phyloP scores from a whole-genome alignment of 371 early-diverging fungal genomes.

The Nematocida ironsii region DNA sequence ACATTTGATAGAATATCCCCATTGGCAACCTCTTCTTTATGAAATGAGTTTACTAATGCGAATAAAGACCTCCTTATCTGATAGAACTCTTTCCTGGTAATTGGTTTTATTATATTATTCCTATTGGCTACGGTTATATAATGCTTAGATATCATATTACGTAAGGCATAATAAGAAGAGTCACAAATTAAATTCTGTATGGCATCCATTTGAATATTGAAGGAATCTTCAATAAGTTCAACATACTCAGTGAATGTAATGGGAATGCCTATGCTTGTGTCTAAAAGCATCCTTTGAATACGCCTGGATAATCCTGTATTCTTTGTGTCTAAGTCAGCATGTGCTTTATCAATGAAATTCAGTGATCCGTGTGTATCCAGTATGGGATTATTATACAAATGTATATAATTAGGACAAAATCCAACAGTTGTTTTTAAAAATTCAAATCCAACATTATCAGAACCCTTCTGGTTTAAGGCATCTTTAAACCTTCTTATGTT shows the following conservation, averaged over 20 bases:
- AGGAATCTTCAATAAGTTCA: neutral
- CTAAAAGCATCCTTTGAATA: neutral
- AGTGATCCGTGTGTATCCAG: neutral
- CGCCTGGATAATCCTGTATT: neutral
- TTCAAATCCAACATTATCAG: neutral
- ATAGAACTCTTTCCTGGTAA: neutral
- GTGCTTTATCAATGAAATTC: neutral
- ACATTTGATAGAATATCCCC: neutral
- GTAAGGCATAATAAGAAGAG: neutral
- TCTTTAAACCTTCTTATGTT: slow-evolving; percentile 11
- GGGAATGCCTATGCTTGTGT: neutral
- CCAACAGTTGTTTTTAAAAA: neutral
- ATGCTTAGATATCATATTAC: neutral
- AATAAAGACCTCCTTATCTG: neutral
- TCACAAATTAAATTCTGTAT: neutral
- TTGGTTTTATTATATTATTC: neutral
- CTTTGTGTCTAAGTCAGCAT: neutral
- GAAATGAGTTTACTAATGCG: neutral
- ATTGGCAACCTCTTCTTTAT: neutral
- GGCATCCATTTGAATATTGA: neutral
- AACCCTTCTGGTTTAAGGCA: neutral
- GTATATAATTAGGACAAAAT: neutral
- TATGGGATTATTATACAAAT: neutral
- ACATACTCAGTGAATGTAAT: neutral
- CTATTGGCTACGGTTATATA: neutral